Evolutionary conservation across 768 basidiomycete genomes (phyloP).

Genomic region (Mycena leptocephala): DNA sequence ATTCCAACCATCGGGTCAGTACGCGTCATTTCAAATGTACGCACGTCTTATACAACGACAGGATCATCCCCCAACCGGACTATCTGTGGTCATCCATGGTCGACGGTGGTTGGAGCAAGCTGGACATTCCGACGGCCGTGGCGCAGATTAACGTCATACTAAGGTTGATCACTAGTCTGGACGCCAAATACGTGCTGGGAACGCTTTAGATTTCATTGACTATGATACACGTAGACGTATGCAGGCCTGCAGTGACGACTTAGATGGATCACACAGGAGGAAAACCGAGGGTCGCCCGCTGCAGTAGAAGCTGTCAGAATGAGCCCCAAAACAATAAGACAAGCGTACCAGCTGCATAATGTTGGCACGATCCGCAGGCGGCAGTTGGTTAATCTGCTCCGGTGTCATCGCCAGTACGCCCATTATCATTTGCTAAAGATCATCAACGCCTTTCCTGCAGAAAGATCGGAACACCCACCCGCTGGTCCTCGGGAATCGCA

Average conservation of each 20-base stretch:
- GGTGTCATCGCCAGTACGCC: constrained; percentile 87
- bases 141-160: constrained; percentile 48
- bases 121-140: constrained; percentile 40
- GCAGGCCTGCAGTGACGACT: not conserved
- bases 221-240: not conserved
- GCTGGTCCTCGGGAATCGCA: constrained; percentile 34
- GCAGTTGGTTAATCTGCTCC: constrained; percentile 85
- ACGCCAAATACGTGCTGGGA: constrained; percentile 33
- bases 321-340: not conserved
- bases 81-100: constrained; percentile 48
- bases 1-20: constrained; percentile 49
- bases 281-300: constrained; percentile 25
- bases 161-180: constrained; percentile 40
- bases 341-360: constrained; percentile 87
- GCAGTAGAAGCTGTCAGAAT: not conserved
- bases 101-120: constrained; percentile 51
- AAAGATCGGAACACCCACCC: constrained; percentile 19
- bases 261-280: not conserved
- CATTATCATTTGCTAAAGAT: constrained; percentile 77
- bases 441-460: constrained; percentile 24
- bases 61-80: constrained; percentile 51
- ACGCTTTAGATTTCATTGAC: constrained; percentile 2
- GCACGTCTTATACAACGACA: constrained; percentile 8
- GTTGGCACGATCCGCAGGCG: constrained; percentile 80
- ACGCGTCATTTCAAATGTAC: not conserved